Conservation (phyloP, 352 stramenopile species). For the Elongisporangium senticosum region DNA sequence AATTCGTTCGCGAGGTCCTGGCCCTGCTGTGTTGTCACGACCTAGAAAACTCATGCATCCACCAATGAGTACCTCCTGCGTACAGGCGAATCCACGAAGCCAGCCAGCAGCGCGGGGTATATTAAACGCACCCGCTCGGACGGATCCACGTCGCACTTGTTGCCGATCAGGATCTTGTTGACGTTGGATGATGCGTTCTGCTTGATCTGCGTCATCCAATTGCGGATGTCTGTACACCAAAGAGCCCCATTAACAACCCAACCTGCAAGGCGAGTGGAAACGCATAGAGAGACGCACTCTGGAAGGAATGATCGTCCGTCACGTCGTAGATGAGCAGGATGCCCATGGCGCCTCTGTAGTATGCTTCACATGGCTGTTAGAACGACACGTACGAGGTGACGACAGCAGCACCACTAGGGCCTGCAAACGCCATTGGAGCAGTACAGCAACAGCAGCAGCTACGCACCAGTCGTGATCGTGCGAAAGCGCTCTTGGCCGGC, state of each 20-base stretch:
- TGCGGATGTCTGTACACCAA: conserved; percentile 65
- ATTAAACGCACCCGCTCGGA: conserved; percentile 90
- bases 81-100: too few species aligned
- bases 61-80: neutral
- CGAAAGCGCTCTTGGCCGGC: conserved; percentile 86
- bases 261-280: neutral
- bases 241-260: neutral
- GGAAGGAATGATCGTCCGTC: conserved; percentile 89
- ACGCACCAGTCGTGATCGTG: conserved; percentile 77
- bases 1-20: conserved; percentile 91
- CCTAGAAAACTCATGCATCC: conserved; percentile 21
- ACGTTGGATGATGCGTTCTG: conserved; percentile 99
- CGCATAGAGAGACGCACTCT: conserved; percentile 45
- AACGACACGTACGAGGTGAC: neutral
- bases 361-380: conserved; percentile 41
- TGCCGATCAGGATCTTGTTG: conserved; percentile 99
- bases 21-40: conserved; percentile 90
- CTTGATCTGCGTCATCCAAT: conserved; percentile 90
- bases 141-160: conserved; percentile 98
- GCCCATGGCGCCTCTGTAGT: conserved; percentile 90
- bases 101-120: too few species aligned
- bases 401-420: neutral
- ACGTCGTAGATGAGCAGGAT: conserved; percentile 92
- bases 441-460: neutral
- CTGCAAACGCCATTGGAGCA: neutral